phyloP scores from a whole-genome alignment of 2,329 filamentous ascomycete species.

The Fusarium chaquense region DNA sequence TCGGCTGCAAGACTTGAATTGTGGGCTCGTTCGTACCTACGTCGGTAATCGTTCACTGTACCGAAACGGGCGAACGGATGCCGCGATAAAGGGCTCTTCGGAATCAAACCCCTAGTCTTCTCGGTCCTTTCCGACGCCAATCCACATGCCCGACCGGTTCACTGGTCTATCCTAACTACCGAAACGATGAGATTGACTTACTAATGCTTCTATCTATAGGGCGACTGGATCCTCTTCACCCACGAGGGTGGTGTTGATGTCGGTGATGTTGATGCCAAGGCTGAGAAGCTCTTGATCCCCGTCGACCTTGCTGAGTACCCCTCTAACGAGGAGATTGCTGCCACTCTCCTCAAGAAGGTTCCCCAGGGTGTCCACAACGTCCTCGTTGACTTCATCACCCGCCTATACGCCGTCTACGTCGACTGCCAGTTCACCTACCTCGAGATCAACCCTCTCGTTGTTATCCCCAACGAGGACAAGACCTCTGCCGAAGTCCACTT shows the following conservation, averaged over 20 bases:
- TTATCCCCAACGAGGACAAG: conserved; percentile 91
- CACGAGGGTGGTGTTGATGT: conserved; percentile 99
- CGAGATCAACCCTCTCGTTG: conserved; percentile 99
- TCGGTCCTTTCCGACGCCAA: conserved; percentile 32
- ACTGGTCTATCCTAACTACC: conserved; percentile 14
- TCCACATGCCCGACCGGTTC: conserved; percentile 17
- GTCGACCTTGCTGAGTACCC: conserved; percentile 95
- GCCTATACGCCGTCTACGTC: conserved; percentile 98
- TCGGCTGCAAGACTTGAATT: conserved; percentile 39
- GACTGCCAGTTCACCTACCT: conserved; percentile 99
- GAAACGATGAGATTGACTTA: conserved; percentile 8
- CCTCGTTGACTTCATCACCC: conserved; percentile 98
- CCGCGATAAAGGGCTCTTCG: conserved; percentile 48
- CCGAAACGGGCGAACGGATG: conserved; percentile 56
- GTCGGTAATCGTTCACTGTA: conserved; percentile 46
- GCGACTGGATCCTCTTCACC: conserved; percentile 99
- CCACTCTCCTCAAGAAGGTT: conserved; percentile 88
- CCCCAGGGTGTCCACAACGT: conserved; percentile 97
- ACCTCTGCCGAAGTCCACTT: conserved; percentile 97
- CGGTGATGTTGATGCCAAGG: conserved; percentile 98
- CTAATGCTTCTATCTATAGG: conserved; percentile 66
- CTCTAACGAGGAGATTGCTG: conserved; percentile 93
- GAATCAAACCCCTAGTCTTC: conserved; percentile 34
- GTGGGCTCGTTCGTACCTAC: conserved; percentile 42
- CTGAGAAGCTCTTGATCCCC: conserved; percentile 97